Evolutionary conservation across 768 basidiomycete genomes (phyloP).

Genomic region (Candolleomyces efflorescens): DNA sequence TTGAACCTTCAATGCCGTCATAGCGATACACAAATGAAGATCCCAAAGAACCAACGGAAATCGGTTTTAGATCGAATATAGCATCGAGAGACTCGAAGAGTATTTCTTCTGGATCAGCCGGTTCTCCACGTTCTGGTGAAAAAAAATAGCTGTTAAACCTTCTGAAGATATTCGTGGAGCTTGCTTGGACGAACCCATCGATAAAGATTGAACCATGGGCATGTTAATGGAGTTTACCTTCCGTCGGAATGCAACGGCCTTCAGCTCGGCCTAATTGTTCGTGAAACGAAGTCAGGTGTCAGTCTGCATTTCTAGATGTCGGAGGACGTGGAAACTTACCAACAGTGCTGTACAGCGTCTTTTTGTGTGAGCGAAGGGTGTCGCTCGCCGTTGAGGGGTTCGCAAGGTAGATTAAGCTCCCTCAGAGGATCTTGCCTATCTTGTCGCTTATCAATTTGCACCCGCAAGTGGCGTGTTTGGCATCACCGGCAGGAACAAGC

Average conservation of each 20-base stretch:
- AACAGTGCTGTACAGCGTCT: neutral
- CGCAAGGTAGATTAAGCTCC: neutral
- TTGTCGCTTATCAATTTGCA: slow-evolving; percentile 2
- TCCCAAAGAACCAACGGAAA: slow-evolving; percentile 55
- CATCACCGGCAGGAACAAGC: neutral
- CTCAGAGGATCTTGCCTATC: neutral
- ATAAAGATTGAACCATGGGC: neutral
- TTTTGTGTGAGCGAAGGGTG: slow-evolving; percentile 2
- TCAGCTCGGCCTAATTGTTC: slow-evolving; percentile 5
- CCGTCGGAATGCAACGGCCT: neutral
- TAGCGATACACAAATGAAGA: slow-evolving; percentile 43
- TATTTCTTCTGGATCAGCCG: slow-evolving; percentile 56
- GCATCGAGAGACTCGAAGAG: slow-evolving; percentile 58
- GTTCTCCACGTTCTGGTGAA: neutral
- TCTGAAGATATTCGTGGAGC: too few species aligned
- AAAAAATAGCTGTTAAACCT: neutral
- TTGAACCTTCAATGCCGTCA: slow-evolving; percentile 15
- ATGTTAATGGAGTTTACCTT: neutral
- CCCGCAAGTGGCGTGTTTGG: neutral
- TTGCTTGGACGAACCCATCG: neutral
- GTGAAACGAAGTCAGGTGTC: slow-evolving; percentile 10
- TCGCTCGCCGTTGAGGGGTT: neutral
- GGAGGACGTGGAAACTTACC: slow-evolving; percentile 8
- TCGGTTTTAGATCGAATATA: slow-evolving; percentile 59
- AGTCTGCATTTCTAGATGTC: slow-evolving; percentile 8